Percentiles rank a stretch among this genome's conserved stretches.
Evolutionary conservation across 2,329 filamentous ascomycete genomes (phyloP).

Genomic region (Xylaria sp.): DNA sequence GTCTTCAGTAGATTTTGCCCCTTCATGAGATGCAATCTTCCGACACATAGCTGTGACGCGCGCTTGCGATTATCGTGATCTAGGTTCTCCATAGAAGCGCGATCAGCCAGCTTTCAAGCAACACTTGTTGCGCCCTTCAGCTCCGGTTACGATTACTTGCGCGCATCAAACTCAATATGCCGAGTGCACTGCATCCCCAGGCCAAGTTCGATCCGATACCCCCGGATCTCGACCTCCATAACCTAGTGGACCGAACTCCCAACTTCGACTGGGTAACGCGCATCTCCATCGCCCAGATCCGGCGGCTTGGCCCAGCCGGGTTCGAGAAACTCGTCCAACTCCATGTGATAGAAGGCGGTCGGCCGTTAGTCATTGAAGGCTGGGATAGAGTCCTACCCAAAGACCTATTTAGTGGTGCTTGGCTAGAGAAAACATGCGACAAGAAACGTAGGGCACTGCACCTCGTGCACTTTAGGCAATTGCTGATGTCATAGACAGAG

Average conservation of each 20-base stretch:
- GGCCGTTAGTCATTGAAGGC: constrained; percentile 89
- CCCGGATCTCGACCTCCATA: constrained; percentile 81
- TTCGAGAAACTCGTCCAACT: constrained; percentile 88
- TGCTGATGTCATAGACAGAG: constrained; percentile 61
- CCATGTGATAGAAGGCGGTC: constrained; percentile 86
- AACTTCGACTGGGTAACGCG: constrained; percentile 91
- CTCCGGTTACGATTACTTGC: background rate
- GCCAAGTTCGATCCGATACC: constrained; percentile 93
- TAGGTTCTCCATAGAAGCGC: background rate
- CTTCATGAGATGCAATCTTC: constrained; percentile 9
- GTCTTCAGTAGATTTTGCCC: background rate
- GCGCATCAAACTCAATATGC: constrained; percentile 66
- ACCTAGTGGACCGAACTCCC: constrained; percentile 78
- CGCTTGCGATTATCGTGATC: constrained; percentile 15
- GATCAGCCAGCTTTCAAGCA: background rate
- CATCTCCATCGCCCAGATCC: constrained; percentile 82
- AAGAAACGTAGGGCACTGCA: constrained; percentile 73
- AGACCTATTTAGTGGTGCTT: constrained; percentile 81
- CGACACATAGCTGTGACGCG: constrained; percentile 26
- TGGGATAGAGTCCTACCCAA: constrained; percentile 81
- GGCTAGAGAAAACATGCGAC: constrained; percentile 82
- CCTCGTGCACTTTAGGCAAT: background rate
- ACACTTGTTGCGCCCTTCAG: background rate
- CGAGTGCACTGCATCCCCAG: constrained; percentile 77
- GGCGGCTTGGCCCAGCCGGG: constrained; percentile 77